phyloP scores from a whole-genome alignment of 345 rosid species.

The rapeseed (Brassica napus) region DNA sequence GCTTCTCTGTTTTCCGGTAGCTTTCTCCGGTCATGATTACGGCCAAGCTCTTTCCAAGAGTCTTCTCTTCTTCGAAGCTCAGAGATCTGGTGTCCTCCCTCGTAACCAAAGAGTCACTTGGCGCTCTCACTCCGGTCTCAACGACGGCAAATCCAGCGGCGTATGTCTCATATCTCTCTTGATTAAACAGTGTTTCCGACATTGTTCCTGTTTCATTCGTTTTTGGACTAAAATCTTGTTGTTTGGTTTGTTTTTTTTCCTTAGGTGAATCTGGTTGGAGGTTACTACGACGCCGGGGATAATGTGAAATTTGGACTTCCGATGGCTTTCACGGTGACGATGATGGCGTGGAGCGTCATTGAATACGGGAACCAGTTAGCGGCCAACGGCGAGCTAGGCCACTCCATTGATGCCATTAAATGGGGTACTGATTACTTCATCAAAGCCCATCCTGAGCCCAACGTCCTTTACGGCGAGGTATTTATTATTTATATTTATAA shows the following conservation, averaged over 20 bases:
- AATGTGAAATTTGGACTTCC: slow-evolving; percentile 99
- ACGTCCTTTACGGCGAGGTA: slow-evolving; percentile 97
- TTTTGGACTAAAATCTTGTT: background rate
- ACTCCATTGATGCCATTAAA: slow-evolving; percentile 85
- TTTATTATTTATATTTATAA: background rate
- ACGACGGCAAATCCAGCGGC: slow-evolving; percentile 92
- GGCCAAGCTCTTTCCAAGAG: slow-evolving; percentile 86
- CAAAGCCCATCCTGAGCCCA: slow-evolving; percentile 92
- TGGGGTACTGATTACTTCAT: slow-evolving; percentile 98
- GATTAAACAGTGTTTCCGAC: background rate
- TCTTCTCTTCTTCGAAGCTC: slow-evolving; percentile 97
- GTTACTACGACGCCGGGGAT: slow-evolving; percentile 99
- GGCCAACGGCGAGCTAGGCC: slow-evolving; percentile 69
- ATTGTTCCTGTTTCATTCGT: slow-evolving; percentile 9
- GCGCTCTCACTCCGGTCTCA: slow-evolving; percentile 90
- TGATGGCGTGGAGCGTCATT: slow-evolving; percentile 98
- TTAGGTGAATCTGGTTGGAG: slow-evolving; percentile 96
- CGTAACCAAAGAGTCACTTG: slow-evolving; percentile 82
- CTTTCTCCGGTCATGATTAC: slow-evolving; percentile 83
- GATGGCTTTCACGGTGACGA: slow-evolving; percentile 96
- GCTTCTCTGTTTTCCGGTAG: slow-evolving; percentile 59
- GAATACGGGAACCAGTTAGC: slow-evolving; percentile 87
- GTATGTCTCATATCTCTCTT: slow-evolving; percentile 46
- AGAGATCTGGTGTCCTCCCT: slow-evolving; percentile 94
- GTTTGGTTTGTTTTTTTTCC: background rate